Evolutionary conservation across 306 rosid species (phyloP).

Genomic region (Leucaena leucocephala): DNA sequence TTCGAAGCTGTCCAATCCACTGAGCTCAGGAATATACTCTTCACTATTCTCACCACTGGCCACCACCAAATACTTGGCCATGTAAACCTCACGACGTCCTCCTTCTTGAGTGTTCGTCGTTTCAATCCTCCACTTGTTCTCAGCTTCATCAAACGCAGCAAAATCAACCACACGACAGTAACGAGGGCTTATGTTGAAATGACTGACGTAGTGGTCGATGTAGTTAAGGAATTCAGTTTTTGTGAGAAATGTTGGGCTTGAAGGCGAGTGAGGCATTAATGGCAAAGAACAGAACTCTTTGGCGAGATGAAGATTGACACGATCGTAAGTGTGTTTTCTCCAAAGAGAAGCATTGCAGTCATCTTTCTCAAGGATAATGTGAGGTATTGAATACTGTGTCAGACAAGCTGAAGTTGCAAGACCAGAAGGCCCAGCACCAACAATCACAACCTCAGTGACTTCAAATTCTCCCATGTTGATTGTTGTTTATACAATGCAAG

Average conservation of each 20-base stretch:
- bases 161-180: slow-evolving; percentile 40
- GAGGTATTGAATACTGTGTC: no score
- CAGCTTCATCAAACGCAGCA: slow-evolving; percentile 3
- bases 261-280: slow-evolving; percentile 30
- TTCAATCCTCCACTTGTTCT: slow-evolving; percentile 41
- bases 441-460: slow-evolving; percentile 22
- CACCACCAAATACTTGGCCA: slow-evolving; percentile 41
- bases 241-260: slow-evolving; percentile 33
- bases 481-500: background rate
- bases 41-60: slow-evolving; percentile 47
- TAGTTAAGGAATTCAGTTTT: slow-evolving; percentile 37
- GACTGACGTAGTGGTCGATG: slow-evolving; percentile 37
- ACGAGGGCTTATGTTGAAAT: slow-evolving; percentile 38
- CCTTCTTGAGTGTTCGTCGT: slow-evolving; percentile 3
- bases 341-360: slow-evolving; percentile 58
- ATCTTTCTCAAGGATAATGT: slow-evolving; percentile 47
- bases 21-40: background rate
- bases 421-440: background rate
- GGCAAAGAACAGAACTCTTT: slow-evolving; percentile 49
- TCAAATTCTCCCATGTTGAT: slow-evolving; percentile 26
- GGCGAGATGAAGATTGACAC: slow-evolving; percentile 47
- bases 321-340: slow-evolving; percentile 52
- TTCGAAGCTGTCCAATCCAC: slow-evolving; percentile 41
- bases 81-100: slow-evolving; percentile 24
- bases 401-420: no score